These are phyloP conservation scores for Vanrija pseudolonga DNA, from an alignment of 1,284 basidiomycete genomes.

Conservation along the genomic window DNA sequence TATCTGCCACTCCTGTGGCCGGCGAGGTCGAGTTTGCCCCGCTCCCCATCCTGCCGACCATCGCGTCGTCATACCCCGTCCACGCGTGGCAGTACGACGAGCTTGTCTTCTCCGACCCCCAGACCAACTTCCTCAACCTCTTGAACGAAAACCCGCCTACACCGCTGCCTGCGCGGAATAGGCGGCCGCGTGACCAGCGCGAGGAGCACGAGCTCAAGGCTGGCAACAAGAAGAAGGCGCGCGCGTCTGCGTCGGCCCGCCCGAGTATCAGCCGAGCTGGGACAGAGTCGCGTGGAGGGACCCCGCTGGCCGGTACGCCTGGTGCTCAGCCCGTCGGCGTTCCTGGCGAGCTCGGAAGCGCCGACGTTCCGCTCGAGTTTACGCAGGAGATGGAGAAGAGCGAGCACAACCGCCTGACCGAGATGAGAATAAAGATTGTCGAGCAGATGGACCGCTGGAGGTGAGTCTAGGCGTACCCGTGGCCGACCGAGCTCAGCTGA, in stretches of 20 bases:
- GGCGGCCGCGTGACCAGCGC: slow-evolving; percentile 44
- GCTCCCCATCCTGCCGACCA: background rate
- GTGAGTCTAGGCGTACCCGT: slow-evolving; percentile 23
- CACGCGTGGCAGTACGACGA: slow-evolving; percentile 99
- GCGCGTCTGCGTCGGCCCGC: background rate
- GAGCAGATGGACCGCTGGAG: slow-evolving; percentile 50
- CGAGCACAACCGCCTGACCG: slow-evolving; percentile 74
- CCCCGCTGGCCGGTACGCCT: slow-evolving; percentile 10
- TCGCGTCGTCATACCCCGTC: slow-evolving; percentile 54
- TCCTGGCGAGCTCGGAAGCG: slow-evolving; percentile 39
- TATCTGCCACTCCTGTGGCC: background rate
- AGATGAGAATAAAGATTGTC: slow-evolving; percentile 64
- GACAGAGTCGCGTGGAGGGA: slow-evolving; percentile 15
- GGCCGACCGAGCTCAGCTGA: slow-evolving; percentile 1
- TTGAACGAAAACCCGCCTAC: slow-evolving; percentile 80
- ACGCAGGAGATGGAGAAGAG: slow-evolving; percentile 76
- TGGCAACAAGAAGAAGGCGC: slow-evolving; percentile 33
- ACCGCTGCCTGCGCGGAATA: slow-evolving; percentile 64
- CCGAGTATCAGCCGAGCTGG: slow-evolving; percentile 6
- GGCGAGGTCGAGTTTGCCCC: background rate
- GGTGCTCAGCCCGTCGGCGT: slow-evolving; percentile 20
- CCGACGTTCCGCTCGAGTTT: slow-evolving; percentile 65
- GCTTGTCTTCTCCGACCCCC: slow-evolving; percentile 93
- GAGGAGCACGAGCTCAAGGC: slow-evolving; percentile 34
- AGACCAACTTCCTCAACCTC: slow-evolving; percentile 78